Evolutionary conservation across 306 rosid species (phyloP), one percentile per base, ranked within the genome.

Genomic region (Mimosa bimucronata): DNA sequence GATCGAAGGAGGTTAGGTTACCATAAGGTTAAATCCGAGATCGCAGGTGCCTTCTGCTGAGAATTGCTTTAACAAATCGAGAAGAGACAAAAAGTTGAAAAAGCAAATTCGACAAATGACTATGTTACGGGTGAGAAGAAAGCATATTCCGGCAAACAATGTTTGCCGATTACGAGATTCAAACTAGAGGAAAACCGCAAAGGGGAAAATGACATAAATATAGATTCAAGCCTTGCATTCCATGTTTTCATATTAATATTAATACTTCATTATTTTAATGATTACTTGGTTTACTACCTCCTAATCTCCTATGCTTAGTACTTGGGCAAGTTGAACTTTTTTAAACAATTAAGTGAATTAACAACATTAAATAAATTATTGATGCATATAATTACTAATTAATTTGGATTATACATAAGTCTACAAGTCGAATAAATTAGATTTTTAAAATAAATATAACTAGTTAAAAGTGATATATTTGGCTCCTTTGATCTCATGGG

Each of bases 31-130:
- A 18, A 18, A 9, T 12, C 3, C 21, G 18, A 46, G 46, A 71
- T 46, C 61, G 42, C 13, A 16, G 26, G 15, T 26, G 28, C 26
- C 16, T 71, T 50, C 60, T 12, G 28, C 61, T 15, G 26, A 46
- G 76, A 71, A 71, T 29, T 29, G 42, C 60, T 45, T 71, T 29
- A 16, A 16, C 42, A 3, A 46, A 46, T 72, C 41, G 19, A 71
- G 45, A 4, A 7, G 37, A 70, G 74, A 70, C 21, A 55, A 70
- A 44, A 70, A 44, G 38, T 2, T 46, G 14, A 70, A 0, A 19
- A 46, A 29, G n/a, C 28, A n/a, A 31, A 73, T 30, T 52, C 77
- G 66, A 73, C 8, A 6, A 19, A 50, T 28, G 9, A 72, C 31
- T 25, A 21, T 7, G 11, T 26, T 53, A 45, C 3, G 23, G 58